Conservation (phyloP, 2,329 filamentous ascomycete genomes). For the Epichloe sp. region DNA sequence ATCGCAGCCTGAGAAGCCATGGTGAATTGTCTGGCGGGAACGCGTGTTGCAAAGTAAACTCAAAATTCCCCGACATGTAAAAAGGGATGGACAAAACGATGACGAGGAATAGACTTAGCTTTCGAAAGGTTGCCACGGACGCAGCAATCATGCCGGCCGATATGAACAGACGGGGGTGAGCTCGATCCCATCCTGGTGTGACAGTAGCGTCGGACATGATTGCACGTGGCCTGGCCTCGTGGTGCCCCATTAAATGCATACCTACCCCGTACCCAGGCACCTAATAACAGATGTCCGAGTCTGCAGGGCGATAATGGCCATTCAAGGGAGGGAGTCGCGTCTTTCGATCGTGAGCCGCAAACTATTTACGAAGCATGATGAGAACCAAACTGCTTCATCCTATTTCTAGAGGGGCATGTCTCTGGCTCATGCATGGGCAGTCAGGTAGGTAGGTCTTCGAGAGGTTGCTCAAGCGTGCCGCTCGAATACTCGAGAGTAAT, state of each 20-base stretch:
- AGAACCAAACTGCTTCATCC: too few relatives aligned
- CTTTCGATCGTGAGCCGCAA: too few relatives aligned
- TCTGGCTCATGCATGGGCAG: too few relatives aligned
- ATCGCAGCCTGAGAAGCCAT: constrained; percentile 65
- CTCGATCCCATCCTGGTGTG: not conserved
- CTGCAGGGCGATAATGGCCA: too few relatives aligned
- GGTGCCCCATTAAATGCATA: not conserved
- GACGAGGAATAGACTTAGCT: not conserved
- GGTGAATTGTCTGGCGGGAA: constrained; percentile 1
- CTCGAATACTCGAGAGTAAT: too few relatives aligned
- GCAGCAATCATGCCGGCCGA: not conserved
- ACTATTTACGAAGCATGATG: too few relatives aligned
- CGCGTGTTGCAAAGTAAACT: not conserved
- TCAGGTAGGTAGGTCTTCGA: too few relatives aligned
- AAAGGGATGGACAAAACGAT: not conserved
- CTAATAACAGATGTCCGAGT: too few relatives aligned
- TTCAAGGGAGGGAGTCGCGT: too few relatives aligned
- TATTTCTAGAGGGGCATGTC: too few relatives aligned
- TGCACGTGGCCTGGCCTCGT: not conserved
- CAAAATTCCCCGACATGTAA: not conserved
- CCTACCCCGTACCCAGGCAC: too few relatives aligned
- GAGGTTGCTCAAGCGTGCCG: too few relatives aligned
- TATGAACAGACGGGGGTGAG: not conserved
- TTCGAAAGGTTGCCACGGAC: not conserved
- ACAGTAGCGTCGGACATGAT: not conserved